These are phyloP conservation scores for Exophiala spinifera DNA, from an alignment of 2,329 filamentous ascomycete species.

Conservation along the genomic window DNA sequence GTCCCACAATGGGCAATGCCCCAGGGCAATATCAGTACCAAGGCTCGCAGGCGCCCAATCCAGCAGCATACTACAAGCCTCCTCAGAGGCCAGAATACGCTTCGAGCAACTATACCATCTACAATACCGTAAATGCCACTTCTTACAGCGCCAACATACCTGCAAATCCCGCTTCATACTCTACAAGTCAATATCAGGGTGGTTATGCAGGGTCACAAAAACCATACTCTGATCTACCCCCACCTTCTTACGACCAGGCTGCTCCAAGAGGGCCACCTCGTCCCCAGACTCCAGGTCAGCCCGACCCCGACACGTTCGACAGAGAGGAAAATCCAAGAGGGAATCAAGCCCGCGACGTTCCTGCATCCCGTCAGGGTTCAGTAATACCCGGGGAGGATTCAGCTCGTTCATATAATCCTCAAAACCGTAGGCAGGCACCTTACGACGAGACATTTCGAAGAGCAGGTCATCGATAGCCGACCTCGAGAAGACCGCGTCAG, in stretches of 20 bases:
- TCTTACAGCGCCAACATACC: slow-evolving; percentile 9
- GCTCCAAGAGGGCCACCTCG: slow-evolving; percentile 8
- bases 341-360: neutral
- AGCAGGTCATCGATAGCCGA: slow-evolving; percentile 4
- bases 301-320: slow-evolving; percentile 20
- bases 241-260: slow-evolving; percentile 15
- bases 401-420: slow-evolving; percentile 8
- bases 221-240: slow-evolving; percentile 7
- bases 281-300: slow-evolving; percentile 17
- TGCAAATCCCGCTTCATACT: slow-evolving; percentile 3
- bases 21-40: slow-evolving; percentile 12
- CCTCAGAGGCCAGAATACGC: slow-evolving; percentile 5
- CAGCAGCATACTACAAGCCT: slow-evolving; percentile 4
- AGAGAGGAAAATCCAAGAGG: slow-evolving; percentile 5
- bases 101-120: slow-evolving; percentile 7
- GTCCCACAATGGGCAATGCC: neutral
- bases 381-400: slow-evolving; percentile 6
- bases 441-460: slow-evolving; percentile 14
- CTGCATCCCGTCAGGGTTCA: slow-evolving; percentile 9
- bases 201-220: slow-evolving; percentile 4
- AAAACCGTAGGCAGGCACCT: slow-evolving; percentile 7
- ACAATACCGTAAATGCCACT: slow-evolving; percentile 4
- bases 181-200: slow-evolving; percentile 1
- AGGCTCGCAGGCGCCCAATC: slow-evolving; percentile 9
- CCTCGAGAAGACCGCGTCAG: neutral